Evolutionary conservation across 2,329 filamentous ascomycete genomes (phyloP), one percentile per base, ranked within the genome.

Genomic region (Colletotrichum eremochloae): DNA sequence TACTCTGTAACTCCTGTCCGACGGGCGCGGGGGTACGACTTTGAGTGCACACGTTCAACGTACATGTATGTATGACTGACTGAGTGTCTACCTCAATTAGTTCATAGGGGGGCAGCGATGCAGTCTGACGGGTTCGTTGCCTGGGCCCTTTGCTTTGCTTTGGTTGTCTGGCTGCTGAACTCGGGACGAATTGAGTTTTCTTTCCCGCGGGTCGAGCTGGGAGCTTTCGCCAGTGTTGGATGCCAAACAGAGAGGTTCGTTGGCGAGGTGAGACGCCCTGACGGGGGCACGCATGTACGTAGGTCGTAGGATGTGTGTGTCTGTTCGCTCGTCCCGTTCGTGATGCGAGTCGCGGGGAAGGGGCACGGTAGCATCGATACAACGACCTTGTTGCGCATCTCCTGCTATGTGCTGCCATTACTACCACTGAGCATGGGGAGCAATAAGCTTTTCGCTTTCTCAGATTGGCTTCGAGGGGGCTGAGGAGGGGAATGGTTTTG

Each of bases 221-320:
- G 24, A 24, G 24, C 24, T 24, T 24, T 24, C 24, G 24, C 24
- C 24, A 24, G 24, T 24, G 24, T 36, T 36, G 33, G 8, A 36
- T 36, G 33, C 1, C 24, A 24, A 31, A 36, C 33, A 20, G 29
- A 48, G 29, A n/a, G 24, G 24, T 24, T 29, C 5, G 46, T 62
- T 62, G 58, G 44, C 58, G 42, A 63, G 60, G 44, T 52, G 60
- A 63, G 46, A 52, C 60, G 60, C 46, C 60, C 24, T 8, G 60
- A 24, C 46, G 44, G 29, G 18, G 38, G 3, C 20, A 15, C 14
- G 40, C 18, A 24, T 24, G 24, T 24, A 24, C 24, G 24, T 24
- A 24, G 24, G 24, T 24, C 24, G 24, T 24, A 24, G 24, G 24
- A 24, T 24, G 11, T 31, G 24, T 5, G 24, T 55, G 48, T 44